Evolutionary conservation across 306 rosid species (phyloP).

Genomic region (Carpinus viminea): DNA sequence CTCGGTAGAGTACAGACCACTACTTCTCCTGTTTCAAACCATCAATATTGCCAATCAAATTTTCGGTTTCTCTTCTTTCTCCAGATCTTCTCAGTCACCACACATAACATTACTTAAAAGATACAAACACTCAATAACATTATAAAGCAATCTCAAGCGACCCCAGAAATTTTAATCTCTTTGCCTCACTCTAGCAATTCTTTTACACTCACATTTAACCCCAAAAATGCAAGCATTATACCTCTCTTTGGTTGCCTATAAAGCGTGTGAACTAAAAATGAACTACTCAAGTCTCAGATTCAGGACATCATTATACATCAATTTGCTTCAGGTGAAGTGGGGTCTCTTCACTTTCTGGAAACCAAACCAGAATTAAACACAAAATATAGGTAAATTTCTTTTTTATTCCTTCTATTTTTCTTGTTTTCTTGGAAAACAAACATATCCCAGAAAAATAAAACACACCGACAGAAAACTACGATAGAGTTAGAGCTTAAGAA

Average conservation of each 20-base stretch:
- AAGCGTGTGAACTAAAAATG: background rate
- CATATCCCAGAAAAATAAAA: background rate
- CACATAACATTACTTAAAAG: background rate
- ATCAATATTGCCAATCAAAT: no score
- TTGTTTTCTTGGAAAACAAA: background rate
- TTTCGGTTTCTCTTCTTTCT: background rate
- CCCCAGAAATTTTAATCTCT: background rate
- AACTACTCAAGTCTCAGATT: background rate
- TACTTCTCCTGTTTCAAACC: background rate
- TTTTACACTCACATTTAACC: background rate
- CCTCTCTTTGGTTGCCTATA: background rate
- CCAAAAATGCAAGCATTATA: background rate
- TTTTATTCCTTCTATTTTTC: background rate
- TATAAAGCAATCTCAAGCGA: slow-evolving; percentile 5
- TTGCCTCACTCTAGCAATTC: background rate
- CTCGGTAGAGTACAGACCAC: background rate
- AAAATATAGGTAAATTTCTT: background rate
- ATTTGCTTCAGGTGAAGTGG: background rate
- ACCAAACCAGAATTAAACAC: slow-evolving; percentile 1
- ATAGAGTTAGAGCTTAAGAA: background rate
- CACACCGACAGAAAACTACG: background rate
- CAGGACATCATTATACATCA: background rate
- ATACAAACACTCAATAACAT: background rate
- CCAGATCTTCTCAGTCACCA: background rate
- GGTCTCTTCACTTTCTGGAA: background rate